Evolutionary conservation across 441 rosid genomes (phyloP).

Genomic region (Populus hybrid): DNA sequence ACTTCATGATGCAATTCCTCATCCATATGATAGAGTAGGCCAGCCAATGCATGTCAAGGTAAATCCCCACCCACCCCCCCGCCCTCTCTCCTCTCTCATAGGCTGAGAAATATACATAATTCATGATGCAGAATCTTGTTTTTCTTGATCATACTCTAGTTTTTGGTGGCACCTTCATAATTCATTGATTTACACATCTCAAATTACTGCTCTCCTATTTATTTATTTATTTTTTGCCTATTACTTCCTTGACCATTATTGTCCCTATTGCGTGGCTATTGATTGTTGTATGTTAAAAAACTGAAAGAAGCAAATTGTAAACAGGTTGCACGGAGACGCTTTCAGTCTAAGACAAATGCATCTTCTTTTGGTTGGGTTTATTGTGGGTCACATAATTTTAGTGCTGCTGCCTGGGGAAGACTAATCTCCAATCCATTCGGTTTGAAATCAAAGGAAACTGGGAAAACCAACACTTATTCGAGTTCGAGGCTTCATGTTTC

Average conservation of each 20-base stretch:
- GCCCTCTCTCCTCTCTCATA: not conserved
- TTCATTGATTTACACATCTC: not conserved
- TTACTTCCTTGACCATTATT: not conserved
- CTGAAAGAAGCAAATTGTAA: conserved; percentile 8
- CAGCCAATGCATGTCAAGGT: conserved; percentile 45
- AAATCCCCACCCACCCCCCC: not conserved
- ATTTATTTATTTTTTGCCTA: not conserved
- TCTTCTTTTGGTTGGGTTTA: conserved; percentile 85
- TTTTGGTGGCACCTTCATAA: not conserved
- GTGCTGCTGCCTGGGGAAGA: conserved; percentile 96
- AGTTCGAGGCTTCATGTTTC: conserved; percentile 57
- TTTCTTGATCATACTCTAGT: not conserved
- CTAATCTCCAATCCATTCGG: conserved; percentile 39
- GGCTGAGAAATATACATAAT: not conserved
- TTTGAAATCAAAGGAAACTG: conserved; percentile 28
- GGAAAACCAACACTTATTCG: conserved; percentile 20
- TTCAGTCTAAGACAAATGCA: conserved; percentile 43
- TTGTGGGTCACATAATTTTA: conserved; percentile 90
- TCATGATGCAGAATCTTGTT: not conserved
- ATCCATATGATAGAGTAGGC: conserved; percentile 65
- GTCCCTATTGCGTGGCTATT: not conserved
- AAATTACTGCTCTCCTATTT: not conserved
- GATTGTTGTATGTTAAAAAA: not conserved
- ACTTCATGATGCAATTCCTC: conserved; percentile 81
- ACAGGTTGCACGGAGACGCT: conserved; percentile 79